Conservation (phyloP, 1,284 basidiomycete genomes). For the Ceratobasidium theobromae region DNA sequence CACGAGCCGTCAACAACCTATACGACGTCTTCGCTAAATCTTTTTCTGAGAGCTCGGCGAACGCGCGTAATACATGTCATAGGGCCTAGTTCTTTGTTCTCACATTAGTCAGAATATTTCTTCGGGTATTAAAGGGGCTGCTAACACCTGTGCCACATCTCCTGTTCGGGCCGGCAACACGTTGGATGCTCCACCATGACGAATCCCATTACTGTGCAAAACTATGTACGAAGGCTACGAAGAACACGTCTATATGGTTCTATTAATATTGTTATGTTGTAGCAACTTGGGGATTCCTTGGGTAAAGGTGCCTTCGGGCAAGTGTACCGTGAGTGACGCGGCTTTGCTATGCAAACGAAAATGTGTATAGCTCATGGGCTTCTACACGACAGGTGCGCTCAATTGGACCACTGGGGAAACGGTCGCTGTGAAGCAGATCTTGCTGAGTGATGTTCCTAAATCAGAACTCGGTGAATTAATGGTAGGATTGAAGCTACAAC, state of each 20-base stretch:
- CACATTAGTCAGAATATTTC: background rate
- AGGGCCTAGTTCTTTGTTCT: background rate
- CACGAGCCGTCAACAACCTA: background rate
- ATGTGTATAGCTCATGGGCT: background rate
- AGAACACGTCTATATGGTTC: background rate
- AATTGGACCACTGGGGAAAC: slow-evolving; percentile 97
- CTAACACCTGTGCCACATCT: background rate
- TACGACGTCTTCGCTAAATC: background rate
- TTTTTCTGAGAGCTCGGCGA: background rate
- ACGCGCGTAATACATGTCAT: slow-evolving; percentile 14
- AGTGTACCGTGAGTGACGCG: slow-evolving; percentile 76
- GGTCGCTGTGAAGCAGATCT: slow-evolving; percentile 93
- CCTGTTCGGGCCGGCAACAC: background rate
- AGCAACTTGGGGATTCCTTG: slow-evolving; percentile 94
- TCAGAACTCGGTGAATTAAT: slow-evolving; percentile 95
- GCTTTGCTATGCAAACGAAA: background rate
- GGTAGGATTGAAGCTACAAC: slow-evolving; percentile 54
- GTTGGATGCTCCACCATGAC: slow-evolving; percentile 21
- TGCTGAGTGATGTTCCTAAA: slow-evolving; percentile 89
- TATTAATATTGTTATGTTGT: slow-evolving; percentile 11
- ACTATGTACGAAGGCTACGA: slow-evolving; percentile 12
- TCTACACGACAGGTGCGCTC: slow-evolving; percentile 65
- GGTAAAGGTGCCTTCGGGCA: slow-evolving; percentile 94
- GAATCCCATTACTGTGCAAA: slow-evolving; percentile 30
- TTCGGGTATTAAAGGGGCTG: background rate